Base-by-base conservation (phyloP, 2,329 filamentous ascomycete genomes). In the Didymella pomorum region DNA sequence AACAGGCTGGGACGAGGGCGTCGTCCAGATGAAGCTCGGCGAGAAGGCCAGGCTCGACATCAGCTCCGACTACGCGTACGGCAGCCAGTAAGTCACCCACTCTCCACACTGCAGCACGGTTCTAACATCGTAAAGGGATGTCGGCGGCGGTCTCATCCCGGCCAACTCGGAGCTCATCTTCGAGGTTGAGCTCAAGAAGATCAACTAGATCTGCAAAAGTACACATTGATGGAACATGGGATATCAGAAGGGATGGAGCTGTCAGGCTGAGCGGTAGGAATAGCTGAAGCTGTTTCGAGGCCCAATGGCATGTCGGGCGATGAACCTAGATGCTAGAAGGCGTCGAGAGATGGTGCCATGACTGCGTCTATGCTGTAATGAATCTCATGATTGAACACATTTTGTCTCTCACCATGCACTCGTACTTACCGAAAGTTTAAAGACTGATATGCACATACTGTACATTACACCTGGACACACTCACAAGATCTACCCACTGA, bases 21-120 rank as follows among this genome's bases (percentile, higher is more conserved):
- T 70, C 41, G 60, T 68, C n/a, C 82, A 86, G 75, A 97, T 98
- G 93, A 89, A 89, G 78, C 83, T 96, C 55, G 93, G 93, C 76
- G 94, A 97, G 85, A 93, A 91, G 83, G 89, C 92, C 52, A 90
- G 86, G 47, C 83, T 98, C 61, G 89, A 89, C 69, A 97, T 97
- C 74, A 85, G 87, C 62, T 84, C 84, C 88, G 92, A 83, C 76
- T 84, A 67, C 50, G 63, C 54, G 18, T 72, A 72, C 48, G 70
- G 70, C 48, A 45, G 20, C 52, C 67, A 71, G 63, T 68, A 52
- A 56, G 65, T 65, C 25, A 8, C 12, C 35, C 29, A 18, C 9
- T 1, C 20, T 12, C 29, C 6, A 9, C 29, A 0, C 16, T 10
- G 5, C 2, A 23, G 7, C 4, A 12, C 18, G 4, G 9, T 2